phyloP scores from a whole-genome alignment of 805 yeast genomes.

The Brettanomyces custersianus region DNA sequence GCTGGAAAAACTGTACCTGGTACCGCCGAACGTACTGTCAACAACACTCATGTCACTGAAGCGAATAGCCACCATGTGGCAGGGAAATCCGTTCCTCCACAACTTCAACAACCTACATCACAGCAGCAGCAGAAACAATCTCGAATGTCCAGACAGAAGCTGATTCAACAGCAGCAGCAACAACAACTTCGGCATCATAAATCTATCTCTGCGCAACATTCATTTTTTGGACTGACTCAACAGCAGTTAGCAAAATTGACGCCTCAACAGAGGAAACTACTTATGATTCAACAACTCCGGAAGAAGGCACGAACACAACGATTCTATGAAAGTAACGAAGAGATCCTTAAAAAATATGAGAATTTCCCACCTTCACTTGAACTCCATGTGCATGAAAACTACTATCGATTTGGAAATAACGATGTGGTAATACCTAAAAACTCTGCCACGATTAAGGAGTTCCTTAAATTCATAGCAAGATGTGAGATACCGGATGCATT shows the following conservation, averaged over 20 bases:
- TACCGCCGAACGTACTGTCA: not conserved
- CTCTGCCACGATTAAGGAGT: constrained; percentile 70
- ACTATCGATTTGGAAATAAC: constrained; percentile 82
- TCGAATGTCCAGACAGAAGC: constrained; percentile 8
- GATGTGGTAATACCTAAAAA: constrained; percentile 80
- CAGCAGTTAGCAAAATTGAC: constrained; percentile 26
- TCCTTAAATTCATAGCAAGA: constrained; percentile 66
- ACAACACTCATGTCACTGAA: not conserved
- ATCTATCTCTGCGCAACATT: constrained; percentile 11
- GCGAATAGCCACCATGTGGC: too few species aligned
- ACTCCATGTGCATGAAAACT: constrained; percentile 86
- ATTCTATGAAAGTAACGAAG: constrained; percentile 64
- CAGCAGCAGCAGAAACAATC: constrained; percentile 16
- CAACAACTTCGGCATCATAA: constrained; percentile 18
- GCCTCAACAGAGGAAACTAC: constrained; percentile 33
- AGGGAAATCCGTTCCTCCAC: constrained; percentile 2
- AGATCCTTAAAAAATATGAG: constrained; percentile 67
- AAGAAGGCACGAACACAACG: constrained; percentile 39
- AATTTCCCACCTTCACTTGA: constrained; percentile 73
- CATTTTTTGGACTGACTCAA: constrained; percentile 17
- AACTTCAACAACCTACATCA: constrained; percentile 7
- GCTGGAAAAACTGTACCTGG: not conserved
- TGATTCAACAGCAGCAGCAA: constrained; percentile 16
- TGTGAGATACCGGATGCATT: constrained; percentile 86
- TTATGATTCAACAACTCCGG: constrained; percentile 33